Evolutionary conservation across 176 grass and related monocot species (phyloP), one percentile per base, ranked within the genome.

Genomic region (Ensete glaucum): DNA sequence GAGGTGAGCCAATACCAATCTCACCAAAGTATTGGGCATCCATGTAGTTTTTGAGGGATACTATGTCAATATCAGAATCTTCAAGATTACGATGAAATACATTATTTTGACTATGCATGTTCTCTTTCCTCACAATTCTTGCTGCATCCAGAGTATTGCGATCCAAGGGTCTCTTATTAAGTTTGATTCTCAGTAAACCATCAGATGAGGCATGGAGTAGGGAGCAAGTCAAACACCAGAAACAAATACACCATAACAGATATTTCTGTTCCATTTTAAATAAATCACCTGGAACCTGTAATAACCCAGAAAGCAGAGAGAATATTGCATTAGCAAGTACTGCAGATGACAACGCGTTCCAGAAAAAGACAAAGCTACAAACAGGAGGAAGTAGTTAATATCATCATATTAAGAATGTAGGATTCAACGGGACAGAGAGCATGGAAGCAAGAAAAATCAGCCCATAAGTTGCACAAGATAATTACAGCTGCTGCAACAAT

Each of bases 21-120:
- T 81, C 84, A 20, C 94, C 94, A 19, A 76, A 98, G 85, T 98
- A 98, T 69, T 98, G 94, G 0, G 94, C 92, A 76, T 93, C 87
- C 60, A 98, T 83, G 69, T 98, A 93, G 62, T 98, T 88, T 11
- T 84, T 85, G 11, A 98, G 84, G 9, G 94, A 91, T n/a, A 98
- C 67, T 54, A 34, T 64, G 43, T 91, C 93, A 23, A 75, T 64
- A 52, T 55, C 65, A 26, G 83, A 87, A 77, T 64, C 13, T 9
- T 69, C 64, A 0, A 78, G 65, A 82, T 75, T 75, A 26, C 65
- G 64, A 57, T 27, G 72, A 81, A 75, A 53, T 68, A 24, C 9
- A 55, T 51, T 6, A 56, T 54, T 12, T 73, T 57, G 71, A 43
- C 81, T 83, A 21, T 71, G 50, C 19, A 11, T 17, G 56, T 23